phyloP scores from a whole-genome alignment of 129 eudicot species.

The Heracleum sosnowskyi region DNA sequence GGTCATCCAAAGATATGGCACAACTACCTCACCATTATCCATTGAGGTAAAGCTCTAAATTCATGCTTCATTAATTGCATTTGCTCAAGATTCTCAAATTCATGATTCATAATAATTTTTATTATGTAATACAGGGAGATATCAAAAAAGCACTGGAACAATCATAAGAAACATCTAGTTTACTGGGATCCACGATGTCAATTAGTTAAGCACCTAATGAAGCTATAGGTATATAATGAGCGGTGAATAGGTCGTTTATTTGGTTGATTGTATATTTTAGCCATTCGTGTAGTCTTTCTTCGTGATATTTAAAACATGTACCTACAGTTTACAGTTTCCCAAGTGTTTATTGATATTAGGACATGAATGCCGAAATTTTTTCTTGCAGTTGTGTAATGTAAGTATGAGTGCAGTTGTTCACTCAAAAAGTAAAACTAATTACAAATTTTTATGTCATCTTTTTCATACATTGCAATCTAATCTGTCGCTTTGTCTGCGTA shows the following conservation, averaged over 20 bases:
- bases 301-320: background rate
- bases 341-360: background rate
- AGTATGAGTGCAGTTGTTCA: background rate
- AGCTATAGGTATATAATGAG: background rate
- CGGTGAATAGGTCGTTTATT: background rate
- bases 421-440: no score
- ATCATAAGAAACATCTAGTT: slow-evolving; percentile 13
- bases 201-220: background rate
- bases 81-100: background rate
- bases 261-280: background rate
- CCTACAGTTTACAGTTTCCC: background rate
- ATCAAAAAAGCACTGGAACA: slow-evolving; percentile 52
- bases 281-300: background rate
- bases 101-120: background rate
- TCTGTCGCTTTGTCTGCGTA: background rate
- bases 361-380: background rate
- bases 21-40: slow-evolving; percentile 60
- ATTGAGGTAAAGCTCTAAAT: slow-evolving; percentile 44
- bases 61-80: background rate
- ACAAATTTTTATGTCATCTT: background rate
- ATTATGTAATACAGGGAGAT: slow-evolving; percentile 45
- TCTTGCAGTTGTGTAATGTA: background rate
- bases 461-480: background rate
- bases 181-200: background rate
- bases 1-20: slow-evolving; percentile 57